Base-by-base conservation (phyloP, 1,284 basidiomycete genomes). In the Tilletiopsis washingtonensis region DNA sequence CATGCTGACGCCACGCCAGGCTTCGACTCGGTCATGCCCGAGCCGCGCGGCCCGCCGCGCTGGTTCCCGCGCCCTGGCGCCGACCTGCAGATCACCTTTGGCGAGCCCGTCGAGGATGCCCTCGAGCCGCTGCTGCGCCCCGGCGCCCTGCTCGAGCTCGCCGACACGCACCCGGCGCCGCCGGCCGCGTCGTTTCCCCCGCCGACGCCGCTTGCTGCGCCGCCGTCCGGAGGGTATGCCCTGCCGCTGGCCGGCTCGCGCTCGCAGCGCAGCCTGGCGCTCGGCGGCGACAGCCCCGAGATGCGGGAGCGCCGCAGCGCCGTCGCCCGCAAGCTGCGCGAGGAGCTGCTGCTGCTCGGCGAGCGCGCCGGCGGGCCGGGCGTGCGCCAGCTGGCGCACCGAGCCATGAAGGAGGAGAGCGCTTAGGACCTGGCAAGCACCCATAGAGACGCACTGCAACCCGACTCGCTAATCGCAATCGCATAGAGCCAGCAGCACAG, bases 21-120 rank as follows among this genome's bases (percentile, higher is more conserved):
- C 4, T 66, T 73, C 20, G 70, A 73, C 41, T 37, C 43, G 12
- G 49, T 73, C 43, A 73, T 73, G 70, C 70, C 70, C 1, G 66
- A 73, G 25, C 67, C 66, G 1, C 49, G 70, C 5, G 41, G 47
- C 2, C 54, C 47, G 24, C 70, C 70, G 5, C 56, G 61, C 6
- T 65, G 58, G 49, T 20, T 69, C 12, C 70, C 70, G 0, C 51
- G 64, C 2, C 56, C 58, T 5, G 65, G 66, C 6, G 52, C 61
- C 5, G 53, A 65, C 27, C 51, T 73, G 6, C 43, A 54, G 4
- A 62, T 72, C 41, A 49, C 49, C 11, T 70, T 72, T 45, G 68
- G 69, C 36, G 50, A 61, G 21, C 66, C 69, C 2, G 50, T 72
- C 25, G 45, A 43, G 9, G 39, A 50, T 3, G 5, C 12, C 3